Percentiles rank a stretch among this genome's conserved stretches.
These are phyloP conservation scores for Fusarium denticulatum DNA, from an alignment of 2,329 filamentous ascomycete species.

Conservation along the genomic window DNA sequence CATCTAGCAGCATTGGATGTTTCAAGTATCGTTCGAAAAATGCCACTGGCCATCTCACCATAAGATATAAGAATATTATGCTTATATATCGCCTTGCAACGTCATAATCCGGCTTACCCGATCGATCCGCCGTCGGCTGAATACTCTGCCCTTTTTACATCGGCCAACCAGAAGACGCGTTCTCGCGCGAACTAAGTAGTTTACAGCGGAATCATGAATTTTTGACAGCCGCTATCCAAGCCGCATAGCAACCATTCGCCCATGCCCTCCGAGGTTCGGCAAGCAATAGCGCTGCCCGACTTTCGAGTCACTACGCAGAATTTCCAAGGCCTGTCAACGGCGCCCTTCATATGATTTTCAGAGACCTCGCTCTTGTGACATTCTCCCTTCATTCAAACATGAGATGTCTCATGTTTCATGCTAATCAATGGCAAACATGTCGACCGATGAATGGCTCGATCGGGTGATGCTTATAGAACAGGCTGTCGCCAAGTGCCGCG, in stretches of 20 bases:
- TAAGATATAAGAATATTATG: accelerated
- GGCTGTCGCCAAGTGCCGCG: neutral
- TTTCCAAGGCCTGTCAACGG: neutral
- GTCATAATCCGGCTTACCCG: neutral
- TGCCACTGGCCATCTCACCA: accelerated
- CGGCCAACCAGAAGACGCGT: neutral
- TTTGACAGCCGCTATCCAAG: neutral
- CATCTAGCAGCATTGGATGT: no score
- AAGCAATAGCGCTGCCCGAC: neutral
- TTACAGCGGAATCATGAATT: neutral
- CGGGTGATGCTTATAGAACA: neutral
- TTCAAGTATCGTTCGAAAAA: no score
- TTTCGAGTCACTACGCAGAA: neutral
- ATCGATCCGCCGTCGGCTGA: neutral
- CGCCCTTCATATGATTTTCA: neutral
- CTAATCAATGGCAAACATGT: neutral
- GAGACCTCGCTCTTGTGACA: neutral
- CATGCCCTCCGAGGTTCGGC: neutral
- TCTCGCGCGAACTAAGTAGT: neutral
- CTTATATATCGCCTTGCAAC: accelerated
- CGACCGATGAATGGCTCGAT: neutral
- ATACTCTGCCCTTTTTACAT: neutral
- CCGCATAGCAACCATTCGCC: neutral
- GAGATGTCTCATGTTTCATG: neutral
- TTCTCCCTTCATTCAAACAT: neutral